Conservation (phyloP, 768 basidiomycete genomes). For the Brasilioporus rufonigricans region DNA sequence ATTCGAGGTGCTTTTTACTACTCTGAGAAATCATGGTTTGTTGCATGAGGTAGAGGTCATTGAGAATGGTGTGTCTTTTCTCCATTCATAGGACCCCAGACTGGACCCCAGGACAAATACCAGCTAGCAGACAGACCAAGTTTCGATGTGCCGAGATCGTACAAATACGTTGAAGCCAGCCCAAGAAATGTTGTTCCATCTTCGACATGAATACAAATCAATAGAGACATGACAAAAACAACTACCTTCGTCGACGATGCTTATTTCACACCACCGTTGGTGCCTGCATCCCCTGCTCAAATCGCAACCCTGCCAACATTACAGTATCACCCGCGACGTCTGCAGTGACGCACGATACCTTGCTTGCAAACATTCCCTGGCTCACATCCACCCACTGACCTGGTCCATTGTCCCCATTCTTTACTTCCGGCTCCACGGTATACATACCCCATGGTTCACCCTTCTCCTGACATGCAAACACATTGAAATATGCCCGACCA, state of each 20-base stretch:
- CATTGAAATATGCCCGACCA: conserved; percentile 69
- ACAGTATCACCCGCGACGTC: conserved; percentile 47
- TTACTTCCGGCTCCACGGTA: conserved; percentile 50
- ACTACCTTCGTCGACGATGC: neutral
- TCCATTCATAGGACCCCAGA: no score
- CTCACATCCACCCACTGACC: conserved; percentile 43
- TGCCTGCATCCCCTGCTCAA: conserved; percentile 57
- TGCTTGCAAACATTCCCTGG: conserved; percentile 43
- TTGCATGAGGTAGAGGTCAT: no score
- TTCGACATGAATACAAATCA: conserved; percentile 15
- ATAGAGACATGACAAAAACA: neutral
- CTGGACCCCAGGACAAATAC: no score
- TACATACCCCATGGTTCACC: conserved; percentile 77
- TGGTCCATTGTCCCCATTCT: conserved; percentile 43
- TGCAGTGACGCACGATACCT: conserved; percentile 44
- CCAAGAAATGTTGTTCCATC: neutral
- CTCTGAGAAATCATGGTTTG: no score
- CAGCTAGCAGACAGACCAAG: no score
- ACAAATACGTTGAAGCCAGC: no score
- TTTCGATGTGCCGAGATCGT: no score
- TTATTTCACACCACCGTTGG: conserved; percentile 47
- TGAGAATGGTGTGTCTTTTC: no score
- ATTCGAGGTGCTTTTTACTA: no score
- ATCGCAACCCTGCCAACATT: conserved; percentile 61
- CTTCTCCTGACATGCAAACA: conserved; percentile 46